Conservation (phyloP, 805 yeast genomes). For the Kregervanrija pseudodelftensis region DNA sequence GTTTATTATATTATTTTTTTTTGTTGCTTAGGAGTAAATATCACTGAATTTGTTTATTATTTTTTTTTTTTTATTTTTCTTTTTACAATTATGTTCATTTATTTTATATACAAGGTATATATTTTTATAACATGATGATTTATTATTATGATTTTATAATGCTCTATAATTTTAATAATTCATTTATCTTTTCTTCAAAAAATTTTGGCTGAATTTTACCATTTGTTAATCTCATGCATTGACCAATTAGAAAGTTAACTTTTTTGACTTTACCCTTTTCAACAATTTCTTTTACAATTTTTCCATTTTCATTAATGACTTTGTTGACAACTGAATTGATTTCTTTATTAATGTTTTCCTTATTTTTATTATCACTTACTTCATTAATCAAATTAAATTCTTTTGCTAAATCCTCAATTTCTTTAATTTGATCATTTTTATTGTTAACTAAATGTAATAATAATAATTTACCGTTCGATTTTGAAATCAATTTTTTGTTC, state of each 20-base stretch:
- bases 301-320: conserved; percentile 35
- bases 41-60: background rate
- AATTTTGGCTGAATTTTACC: conserved; percentile 42
- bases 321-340: conserved; percentile 27
- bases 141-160: background rate
- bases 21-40: background rate
- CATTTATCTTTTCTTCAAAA: conserved; percentile 20
- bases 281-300: conserved; percentile 48
- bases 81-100: background rate
- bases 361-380: conserved; percentile 27
- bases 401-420: conserved; percentile 41
- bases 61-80: background rate
- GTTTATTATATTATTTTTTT: background rate
- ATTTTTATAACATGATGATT: background rate
- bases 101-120: background rate
- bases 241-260: conserved; percentile 74
- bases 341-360: conserved; percentile 26
- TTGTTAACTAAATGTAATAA: conserved; percentile 53
- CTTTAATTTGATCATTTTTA: conserved; percentile 29
- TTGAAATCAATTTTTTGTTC: conserved; percentile 39
- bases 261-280: conserved; percentile 55
- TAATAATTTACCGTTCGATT: conserved; percentile 60
- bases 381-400: conserved; percentile 40
- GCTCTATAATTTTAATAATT: conserved; percentile 7
- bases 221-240: conserved; percentile 72